Percentiles rank a stretch among this genome's conserved stretches.
These are phyloP conservation scores for Diutina scorzettiae DNA, from an alignment of 1,139 yeast genomes.

Conservation along the genomic window DNA sequence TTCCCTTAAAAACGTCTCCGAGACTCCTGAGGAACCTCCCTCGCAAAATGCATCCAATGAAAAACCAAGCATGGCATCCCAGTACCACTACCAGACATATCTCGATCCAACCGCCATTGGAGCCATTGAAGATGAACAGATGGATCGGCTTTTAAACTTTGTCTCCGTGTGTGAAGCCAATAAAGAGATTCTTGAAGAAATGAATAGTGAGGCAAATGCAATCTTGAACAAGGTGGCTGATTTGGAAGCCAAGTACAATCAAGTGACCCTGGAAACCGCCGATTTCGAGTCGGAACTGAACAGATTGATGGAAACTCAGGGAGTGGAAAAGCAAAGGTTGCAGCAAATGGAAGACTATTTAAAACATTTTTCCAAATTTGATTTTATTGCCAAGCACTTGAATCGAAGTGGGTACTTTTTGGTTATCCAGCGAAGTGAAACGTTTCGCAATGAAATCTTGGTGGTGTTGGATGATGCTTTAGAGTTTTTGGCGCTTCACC, in stretches of 20 bases:
- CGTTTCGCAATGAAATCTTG: slow-evolving; percentile 30
- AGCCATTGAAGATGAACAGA: slow-evolving; percentile 2
- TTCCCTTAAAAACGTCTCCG: not conserved
- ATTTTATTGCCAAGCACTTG: slow-evolving; percentile 53
- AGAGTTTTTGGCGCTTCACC: slow-evolving; percentile 22
- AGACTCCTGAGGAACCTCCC: not conserved
- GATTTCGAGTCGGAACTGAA: slow-evolving; percentile 54
- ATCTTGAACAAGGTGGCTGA: slow-evolving; percentile 31
- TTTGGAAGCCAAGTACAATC: slow-evolving; percentile 38
- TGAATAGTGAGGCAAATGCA: slow-evolving; percentile 28
- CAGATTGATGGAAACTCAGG: slow-evolving; percentile 39
- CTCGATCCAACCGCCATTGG: not conserved
- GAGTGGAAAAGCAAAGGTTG: slow-evolving; percentile 30
- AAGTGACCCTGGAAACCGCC: slow-evolving; percentile 46
- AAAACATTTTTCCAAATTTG: slow-evolving; percentile 56
- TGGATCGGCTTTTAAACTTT: slow-evolving; percentile 16
- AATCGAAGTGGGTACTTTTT: slow-evolving; percentile 53
- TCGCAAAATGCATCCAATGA: not conserved
- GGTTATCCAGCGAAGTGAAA: slow-evolving; percentile 44
- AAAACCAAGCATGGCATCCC: not conserved
- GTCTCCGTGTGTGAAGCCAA: slow-evolving; percentile 27
- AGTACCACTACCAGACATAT: not conserved
- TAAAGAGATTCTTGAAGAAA: slow-evolving; percentile 19
- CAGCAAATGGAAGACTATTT: slow-evolving; percentile 42
- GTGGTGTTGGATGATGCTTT: slow-evolving; percentile 45